Percentiles rank a stretch among this genome's conserved stretches.
phyloP scores from a whole-genome alignment of 371 early-diverging fungal genomes.

The Haplosporangium sp. region DNA sequence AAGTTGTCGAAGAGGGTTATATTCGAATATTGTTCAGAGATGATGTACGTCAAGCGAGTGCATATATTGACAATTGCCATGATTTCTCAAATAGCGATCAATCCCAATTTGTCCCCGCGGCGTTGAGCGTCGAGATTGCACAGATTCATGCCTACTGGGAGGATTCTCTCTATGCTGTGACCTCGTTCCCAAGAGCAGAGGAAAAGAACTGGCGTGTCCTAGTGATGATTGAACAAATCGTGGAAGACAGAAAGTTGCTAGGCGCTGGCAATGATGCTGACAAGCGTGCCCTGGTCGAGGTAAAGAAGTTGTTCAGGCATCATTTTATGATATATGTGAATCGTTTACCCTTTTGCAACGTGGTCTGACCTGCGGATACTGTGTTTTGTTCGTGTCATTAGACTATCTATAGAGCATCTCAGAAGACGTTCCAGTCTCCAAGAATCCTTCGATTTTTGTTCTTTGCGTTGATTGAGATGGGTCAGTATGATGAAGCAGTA shows the following conservation, averaged over 20 bases:
- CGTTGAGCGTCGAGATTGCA: constrained; percentile 65
- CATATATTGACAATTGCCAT: no score
- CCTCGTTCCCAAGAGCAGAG: constrained; percentile 74
- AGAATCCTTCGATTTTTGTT: constrained; percentile 74
- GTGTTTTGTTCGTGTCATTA: constrained; percentile 19
- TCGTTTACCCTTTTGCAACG: not conserved
- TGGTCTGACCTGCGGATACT: no score
- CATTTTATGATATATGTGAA: no score
- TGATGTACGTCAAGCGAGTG: no score
- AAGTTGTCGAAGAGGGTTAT: not conserved
- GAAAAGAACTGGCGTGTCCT: constrained; percentile 69
- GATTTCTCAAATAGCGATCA: constrained; percentile 11
- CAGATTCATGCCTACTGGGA: constrained; percentile 72
- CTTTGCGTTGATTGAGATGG: constrained; percentile 64
- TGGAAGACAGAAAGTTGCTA: constrained; percentile 67
- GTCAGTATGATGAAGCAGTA: constrained; percentile 82
- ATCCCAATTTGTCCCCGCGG: constrained; percentile 29
- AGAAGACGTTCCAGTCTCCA: constrained; percentile 80
- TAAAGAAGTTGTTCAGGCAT: not conserved
- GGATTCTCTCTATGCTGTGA: constrained; percentile 63
- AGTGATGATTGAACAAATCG: constrained; percentile 72
- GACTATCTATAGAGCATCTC: constrained; percentile 71
- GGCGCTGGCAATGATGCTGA: constrained; percentile 59
- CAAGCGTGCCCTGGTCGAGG: constrained; percentile 56
- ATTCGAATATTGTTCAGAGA: no score